Conservation (phyloP, 2,329 filamentous ascomycete species). For the Calonectria ilicicola region DNA sequence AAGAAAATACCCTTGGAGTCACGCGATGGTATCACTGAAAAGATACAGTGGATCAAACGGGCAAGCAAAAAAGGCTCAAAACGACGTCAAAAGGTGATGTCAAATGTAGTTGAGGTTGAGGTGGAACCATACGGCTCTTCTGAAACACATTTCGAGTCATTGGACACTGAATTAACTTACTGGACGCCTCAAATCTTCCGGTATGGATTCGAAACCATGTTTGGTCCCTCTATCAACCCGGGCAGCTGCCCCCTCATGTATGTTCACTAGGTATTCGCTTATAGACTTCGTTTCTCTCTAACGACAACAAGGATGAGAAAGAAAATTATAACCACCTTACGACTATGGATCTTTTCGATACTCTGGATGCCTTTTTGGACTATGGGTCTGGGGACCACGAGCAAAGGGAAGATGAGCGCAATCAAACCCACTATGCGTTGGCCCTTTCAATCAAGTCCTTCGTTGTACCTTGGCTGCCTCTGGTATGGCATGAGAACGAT, state of each 20-base stretch:
- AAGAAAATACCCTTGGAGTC: not conserved
- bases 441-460: constrained; percentile 25
- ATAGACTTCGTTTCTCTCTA: not conserved
- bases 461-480: constrained; percentile 45
- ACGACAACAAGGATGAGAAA: constrained; percentile 8
- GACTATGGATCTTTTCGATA: constrained; percentile 11
- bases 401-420: not conserved
- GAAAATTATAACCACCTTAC: constrained; percentile 42
- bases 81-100: not conserved
- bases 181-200: not conserved
- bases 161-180: not conserved
- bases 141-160: not conserved
- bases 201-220: constrained; percentile 50
- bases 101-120: too few species aligned
- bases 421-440: not conserved
- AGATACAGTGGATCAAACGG: not conserved
- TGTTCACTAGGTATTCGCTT: constrained; percentile 17
- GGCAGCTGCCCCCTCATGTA: constrained; percentile 57
- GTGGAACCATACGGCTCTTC: not conserved
- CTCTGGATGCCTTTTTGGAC: not conserved
- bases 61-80: not conserved
- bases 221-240: constrained; percentile 56
- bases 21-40: not conserved
- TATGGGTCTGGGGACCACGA: not conserved
- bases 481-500: constrained; percentile 25